phyloP scores from a whole-genome alignment of 495 filamentous ascomycete species.

The Aspergillus campestris region DNA sequence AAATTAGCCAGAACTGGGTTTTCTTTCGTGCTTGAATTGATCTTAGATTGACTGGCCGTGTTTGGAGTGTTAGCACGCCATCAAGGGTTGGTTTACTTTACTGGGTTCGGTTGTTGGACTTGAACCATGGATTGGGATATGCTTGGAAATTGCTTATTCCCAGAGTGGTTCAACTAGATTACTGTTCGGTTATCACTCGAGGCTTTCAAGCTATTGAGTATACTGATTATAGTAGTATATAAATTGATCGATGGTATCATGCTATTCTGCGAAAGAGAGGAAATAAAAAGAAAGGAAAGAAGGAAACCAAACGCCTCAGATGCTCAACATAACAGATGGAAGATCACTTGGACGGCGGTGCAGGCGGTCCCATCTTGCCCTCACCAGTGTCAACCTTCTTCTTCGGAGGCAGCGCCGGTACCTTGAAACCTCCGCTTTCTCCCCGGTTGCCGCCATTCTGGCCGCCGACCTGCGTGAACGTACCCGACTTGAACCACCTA shows the following conservation, averaged over 20 bases:
- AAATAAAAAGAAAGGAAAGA: slow-evolving; percentile 1
- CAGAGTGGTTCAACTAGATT: no score
- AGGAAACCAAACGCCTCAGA: slow-evolving; percentile 15
- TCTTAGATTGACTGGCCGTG: no score
- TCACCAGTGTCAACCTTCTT: slow-evolving; percentile 37
- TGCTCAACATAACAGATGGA: slow-evolving; percentile 7
- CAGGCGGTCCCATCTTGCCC: slow-evolving; percentile 37
- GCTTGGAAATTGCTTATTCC: no score
- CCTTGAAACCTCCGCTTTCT: slow-evolving; percentile 42
- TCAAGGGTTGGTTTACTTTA: no score
- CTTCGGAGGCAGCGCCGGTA: slow-evolving; percentile 37
- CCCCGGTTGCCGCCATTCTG: slow-evolving; percentile 23
- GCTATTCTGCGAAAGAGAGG: slow-evolving; percentile 4
- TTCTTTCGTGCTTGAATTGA: no score
- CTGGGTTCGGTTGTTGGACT: no score
- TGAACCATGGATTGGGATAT: no score
- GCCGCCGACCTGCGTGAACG: slow-evolving; percentile 81
- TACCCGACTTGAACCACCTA: slow-evolving; percentile 90
- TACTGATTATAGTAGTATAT: slow-evolving; percentile 4
- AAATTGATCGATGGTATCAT: slow-evolving; percentile 16
- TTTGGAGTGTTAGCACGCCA: no score
- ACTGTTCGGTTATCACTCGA: no score
- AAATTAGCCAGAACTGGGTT: no score
- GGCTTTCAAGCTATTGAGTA: no score
- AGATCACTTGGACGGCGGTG: slow-evolving; percentile 19